phyloP scores from a whole-genome alignment of 1,139 yeast species.

The Citeromyces hawaiiensis region DNA sequence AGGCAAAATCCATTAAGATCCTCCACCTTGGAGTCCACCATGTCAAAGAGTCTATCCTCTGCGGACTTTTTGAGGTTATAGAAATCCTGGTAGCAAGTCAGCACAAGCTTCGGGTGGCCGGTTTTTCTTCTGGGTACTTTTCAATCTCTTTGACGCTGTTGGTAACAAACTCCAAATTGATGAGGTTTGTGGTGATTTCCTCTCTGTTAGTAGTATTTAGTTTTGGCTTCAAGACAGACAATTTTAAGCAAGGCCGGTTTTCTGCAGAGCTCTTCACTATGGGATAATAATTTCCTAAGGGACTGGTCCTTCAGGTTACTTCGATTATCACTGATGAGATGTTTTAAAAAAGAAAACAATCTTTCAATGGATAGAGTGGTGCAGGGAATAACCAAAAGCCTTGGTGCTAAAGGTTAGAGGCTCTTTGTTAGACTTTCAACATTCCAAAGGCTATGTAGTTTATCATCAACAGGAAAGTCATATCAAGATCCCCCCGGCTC shows the following conservation, averaged over 20 bases:
- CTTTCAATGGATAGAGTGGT: no score
- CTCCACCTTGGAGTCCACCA: constrained; percentile 68
- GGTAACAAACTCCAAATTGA: constrained; percentile 78
- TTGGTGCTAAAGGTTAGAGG: no score
- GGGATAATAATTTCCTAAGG: no score
- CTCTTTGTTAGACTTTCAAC: no score
- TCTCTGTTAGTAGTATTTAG: constrained; percentile 71
- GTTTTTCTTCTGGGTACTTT: constrained; percentile 13
- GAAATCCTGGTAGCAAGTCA: constrained; percentile 44
- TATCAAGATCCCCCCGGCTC: no score
- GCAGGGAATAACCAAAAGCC: no score
- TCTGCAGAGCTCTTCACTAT: background rate
- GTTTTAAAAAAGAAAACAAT: no score
- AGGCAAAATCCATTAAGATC: constrained; percentile 77
- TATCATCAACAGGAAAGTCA: no score
- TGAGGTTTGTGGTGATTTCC: constrained; percentile 77
- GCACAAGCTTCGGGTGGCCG: constrained; percentile 9
- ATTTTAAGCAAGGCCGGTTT: constrained; percentile 40
- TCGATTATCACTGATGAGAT: no score
- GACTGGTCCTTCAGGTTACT: no score
- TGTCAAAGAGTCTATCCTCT: constrained; percentile 67
- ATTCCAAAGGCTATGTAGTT: no score
- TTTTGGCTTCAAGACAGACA: constrained; percentile 61
- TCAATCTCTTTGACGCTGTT: constrained; percentile 45
- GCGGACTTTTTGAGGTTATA: constrained; percentile 56